Evolutionary conservation across 2,329 filamentous ascomycete species (phyloP).

Genomic region (Fusarium abutilonis): DNA sequence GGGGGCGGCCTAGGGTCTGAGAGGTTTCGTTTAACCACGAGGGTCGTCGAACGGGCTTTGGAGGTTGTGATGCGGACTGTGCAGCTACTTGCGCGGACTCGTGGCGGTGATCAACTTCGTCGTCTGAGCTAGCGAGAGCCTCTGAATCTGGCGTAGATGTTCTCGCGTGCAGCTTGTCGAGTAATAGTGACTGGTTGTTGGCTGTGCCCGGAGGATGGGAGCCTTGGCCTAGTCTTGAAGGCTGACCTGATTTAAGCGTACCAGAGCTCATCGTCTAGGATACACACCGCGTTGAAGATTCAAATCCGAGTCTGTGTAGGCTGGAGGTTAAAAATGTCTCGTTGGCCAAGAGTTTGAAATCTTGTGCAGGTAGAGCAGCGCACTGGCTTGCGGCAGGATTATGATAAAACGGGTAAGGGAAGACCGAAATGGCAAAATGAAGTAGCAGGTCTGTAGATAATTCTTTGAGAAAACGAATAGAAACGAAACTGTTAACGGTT

Average conservation of each 20-base stretch:
- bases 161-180: conserved; percentile 81
- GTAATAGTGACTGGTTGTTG: conserved; percentile 70
- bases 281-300: conserved; percentile 21
- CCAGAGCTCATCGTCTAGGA: conserved; percentile 60
- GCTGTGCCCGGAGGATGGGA: conserved; percentile 58
- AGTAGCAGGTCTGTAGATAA: conserved; percentile 22
- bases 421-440: conserved; percentile 17
- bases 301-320: conserved; percentile 7
- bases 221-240: conserved; percentile 62
- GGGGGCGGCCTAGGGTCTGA: conserved; percentile 68
- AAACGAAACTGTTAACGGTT: conserved; percentile 39
- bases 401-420: conserved; percentile 11
- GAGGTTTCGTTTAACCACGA: conserved; percentile 89
- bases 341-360: neutral
- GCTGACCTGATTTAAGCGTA: conserved; percentile 60
- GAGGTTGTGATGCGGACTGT: conserved; percentile 54
- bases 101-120: conserved; percentile 79
- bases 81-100: conserved; percentile 58
- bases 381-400: conserved; percentile 13
- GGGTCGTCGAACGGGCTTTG: conserved; percentile 74
- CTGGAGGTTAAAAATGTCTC: neutral
- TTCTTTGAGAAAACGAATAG: conserved; percentile 31
- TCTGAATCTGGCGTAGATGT: conserved; percentile 94
- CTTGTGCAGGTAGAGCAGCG: neutral
- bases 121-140: conserved; percentile 91